Percentiles rank a stretch among this genome's conserved stretches.
These are phyloP conservation scores for Plectranthus barbatus DNA, from an alignment of 257 asterid species.

Conservation along the genomic window DNA sequence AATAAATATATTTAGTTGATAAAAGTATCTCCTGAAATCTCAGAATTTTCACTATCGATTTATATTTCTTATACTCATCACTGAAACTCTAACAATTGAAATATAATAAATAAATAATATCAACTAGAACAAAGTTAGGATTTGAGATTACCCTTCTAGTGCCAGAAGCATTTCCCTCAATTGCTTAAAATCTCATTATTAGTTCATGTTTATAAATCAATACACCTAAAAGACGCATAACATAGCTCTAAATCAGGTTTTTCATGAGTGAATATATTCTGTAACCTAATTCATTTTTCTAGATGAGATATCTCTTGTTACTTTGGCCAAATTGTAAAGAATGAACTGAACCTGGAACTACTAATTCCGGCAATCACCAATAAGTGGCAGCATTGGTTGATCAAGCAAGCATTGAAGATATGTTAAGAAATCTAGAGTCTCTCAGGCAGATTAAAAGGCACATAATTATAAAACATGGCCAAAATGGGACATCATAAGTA, in stretches of 20 bases:
- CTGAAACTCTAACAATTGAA: background rate
- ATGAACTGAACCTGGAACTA: background rate
- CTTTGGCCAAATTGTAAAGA: background rate
- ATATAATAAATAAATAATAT: background rate
- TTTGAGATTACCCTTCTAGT: background rate
- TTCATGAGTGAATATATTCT: background rate
- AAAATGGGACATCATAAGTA: background rate
- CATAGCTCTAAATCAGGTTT: background rate
- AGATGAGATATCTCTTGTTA: background rate
- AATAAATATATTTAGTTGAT: background rate
- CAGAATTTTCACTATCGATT: background rate
- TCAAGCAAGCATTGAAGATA: background rate
- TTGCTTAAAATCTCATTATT: background rate
- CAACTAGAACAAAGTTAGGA: background rate
- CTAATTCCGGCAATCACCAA: constrained; percentile 1
- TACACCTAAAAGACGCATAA: background rate
- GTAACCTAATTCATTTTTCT: background rate
- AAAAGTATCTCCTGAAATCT: constrained; percentile 1
- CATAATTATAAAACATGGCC: background rate
- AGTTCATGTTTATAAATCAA: background rate
- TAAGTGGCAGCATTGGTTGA: background rate
- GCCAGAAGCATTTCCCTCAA: background rate
- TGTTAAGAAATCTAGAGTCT: no score
- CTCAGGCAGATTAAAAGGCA: background rate
- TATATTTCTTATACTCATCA: background rate